phyloP scores from a whole-genome alignment of 345 rosid genomes.

The rapeseed (Brassica napus) region DNA sequence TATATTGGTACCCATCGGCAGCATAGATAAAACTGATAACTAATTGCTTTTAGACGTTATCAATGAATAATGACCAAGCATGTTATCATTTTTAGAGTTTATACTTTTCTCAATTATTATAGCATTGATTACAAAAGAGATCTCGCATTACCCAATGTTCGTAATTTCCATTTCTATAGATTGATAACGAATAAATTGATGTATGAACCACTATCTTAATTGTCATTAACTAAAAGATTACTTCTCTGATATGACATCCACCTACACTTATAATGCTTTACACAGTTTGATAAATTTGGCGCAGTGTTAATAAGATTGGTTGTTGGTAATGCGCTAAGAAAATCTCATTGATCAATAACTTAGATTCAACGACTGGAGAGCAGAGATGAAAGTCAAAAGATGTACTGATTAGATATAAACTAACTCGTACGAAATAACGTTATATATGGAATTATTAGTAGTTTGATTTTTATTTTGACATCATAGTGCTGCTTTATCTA shows the following conservation, averaged over 20 bases:
- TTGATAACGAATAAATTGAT: neutral
- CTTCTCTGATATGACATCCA: conserved; percentile 2
- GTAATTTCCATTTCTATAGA: neutral
- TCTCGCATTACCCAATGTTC: neutral
- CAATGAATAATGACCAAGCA: conserved; percentile 6
- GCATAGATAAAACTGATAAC: conserved; percentile 3
- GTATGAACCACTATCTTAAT: conserved; percentile 3
- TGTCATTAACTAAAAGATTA: neutral
- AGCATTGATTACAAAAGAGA: neutral
- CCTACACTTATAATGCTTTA: conserved; percentile 18
- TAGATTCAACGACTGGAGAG: conserved; percentile 15
- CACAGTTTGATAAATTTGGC: conserved; percentile 1
- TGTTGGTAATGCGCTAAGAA: conserved; percentile 21
- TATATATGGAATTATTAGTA: conserved; percentile 18
- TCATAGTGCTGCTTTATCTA: conserved; percentile 11
- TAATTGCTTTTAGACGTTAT: conserved; percentile 10
- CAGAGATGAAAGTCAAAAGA: conserved; percentile 28
- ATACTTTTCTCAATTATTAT: conserved; percentile 13
- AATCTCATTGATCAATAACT: neutral
- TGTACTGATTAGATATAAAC: conserved; percentile 25
- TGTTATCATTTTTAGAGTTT: conserved; percentile 1
- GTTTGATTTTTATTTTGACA: conserved; percentile 20
- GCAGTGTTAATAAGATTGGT: neutral
- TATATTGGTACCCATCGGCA: conserved; percentile 10
- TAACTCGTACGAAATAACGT: conserved; percentile 16